phyloP scores from a whole-genome alignment of 2,329 filamentous ascomycete genomes.

The Epichloe brachyelytri region DNA sequence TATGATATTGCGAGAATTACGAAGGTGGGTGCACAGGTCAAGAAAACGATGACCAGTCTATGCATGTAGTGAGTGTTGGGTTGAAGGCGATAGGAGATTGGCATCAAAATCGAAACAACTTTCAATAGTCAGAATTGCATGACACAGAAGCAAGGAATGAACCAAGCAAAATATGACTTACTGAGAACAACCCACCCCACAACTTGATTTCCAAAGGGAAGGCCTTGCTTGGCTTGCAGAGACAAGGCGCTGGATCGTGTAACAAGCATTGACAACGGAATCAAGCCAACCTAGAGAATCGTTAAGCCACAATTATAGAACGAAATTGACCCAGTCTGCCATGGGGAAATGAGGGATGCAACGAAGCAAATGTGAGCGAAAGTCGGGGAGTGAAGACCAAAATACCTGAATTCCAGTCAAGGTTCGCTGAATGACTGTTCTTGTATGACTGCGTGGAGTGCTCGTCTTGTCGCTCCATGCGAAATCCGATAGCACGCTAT shows the following conservation, averaged over 20 bases:
- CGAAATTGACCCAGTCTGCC: neutral
- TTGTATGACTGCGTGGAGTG: conserved; percentile 18
- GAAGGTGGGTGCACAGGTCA: conserved; percentile 86
- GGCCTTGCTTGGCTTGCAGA: conserved; percentile 69
- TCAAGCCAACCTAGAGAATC: conserved; percentile 50
- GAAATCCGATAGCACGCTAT: conserved; percentile 35
- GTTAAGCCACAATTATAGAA: neutral
- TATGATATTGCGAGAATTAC: conserved; percentile 96
- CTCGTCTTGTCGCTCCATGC: conserved; percentile 11
- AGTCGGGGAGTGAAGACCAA: neutral
- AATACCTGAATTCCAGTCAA: conserved; percentile 55
- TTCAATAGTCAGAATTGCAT: neutral
- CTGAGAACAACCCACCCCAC: conserved; percentile 72
- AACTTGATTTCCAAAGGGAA: conserved; percentile 78
- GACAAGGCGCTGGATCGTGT: conserved; percentile 79
- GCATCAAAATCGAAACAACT: conserved; percentile 66
- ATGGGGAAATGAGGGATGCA: conserved; percentile 5
- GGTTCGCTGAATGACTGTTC: conserved; percentile 34
- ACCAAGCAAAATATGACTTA: conserved; percentile 24
- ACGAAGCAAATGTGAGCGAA: neutral
- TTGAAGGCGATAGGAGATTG: conserved; percentile 66
- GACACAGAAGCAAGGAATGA: neutral
- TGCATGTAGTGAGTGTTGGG: conserved; percentile 85
- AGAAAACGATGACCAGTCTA: conserved; percentile 74
- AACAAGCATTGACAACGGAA: conserved; percentile 69